Evolutionary conservation across 768 basidiomycete species (phyloP).

Genomic region (Boletus subcaerulescens): DNA sequence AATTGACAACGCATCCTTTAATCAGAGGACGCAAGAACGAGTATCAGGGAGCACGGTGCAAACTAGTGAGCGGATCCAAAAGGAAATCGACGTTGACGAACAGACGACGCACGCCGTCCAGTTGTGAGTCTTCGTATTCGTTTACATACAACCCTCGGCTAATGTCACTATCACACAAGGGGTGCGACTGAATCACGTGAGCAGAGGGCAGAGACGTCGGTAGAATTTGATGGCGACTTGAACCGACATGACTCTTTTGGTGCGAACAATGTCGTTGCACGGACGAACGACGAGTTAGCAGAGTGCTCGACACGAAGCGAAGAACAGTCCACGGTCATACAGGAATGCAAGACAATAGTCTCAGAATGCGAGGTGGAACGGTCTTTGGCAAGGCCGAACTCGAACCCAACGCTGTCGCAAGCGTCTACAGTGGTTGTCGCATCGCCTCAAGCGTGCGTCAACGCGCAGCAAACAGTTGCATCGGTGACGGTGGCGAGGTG

Average conservation of each 20-base stretch:
- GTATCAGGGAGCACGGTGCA: neutral
- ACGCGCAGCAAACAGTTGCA: neutral
- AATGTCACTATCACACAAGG: neutral
- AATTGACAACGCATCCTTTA: neutral
- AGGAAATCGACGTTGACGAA: neutral
- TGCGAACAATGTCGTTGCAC: neutral
- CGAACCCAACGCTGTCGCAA: neutral
- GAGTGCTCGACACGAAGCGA: neutral
- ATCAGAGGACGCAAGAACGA: too few relatives aligned
- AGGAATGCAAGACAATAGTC: neutral
- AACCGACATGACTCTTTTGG: neutral
- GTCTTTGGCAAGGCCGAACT: neutral
- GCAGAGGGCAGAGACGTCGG: neutral
- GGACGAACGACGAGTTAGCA: neutral
- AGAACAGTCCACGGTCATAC: neutral
- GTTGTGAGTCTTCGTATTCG: slow-evolving; percentile 1
- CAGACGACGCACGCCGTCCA: neutral
- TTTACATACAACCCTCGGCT: neutral
- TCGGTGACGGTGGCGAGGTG: neutral
- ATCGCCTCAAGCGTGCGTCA: slow-evolving; percentile 1
- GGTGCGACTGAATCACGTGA: neutral
- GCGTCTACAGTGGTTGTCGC: neutral
- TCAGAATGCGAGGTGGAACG: neutral
- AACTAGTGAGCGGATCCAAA: neutral
- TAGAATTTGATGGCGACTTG: neutral